Base-by-base conservation (phyloP, 768 basidiomycete genomes). In the Asterophora lycoperdoides region DNA sequence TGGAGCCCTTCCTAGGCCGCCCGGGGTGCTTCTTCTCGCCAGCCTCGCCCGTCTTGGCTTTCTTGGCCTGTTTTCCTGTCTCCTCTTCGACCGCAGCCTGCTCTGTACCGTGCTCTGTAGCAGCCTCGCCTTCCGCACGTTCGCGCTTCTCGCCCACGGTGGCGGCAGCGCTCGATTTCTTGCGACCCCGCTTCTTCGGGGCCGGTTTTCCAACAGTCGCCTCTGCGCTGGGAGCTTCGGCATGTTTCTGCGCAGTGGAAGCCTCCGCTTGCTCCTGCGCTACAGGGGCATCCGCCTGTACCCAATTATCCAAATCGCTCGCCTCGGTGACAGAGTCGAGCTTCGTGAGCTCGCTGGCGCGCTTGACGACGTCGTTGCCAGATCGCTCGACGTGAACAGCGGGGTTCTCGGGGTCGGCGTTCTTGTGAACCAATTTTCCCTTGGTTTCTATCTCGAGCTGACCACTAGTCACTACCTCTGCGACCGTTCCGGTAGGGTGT, bases 361-460 rank as follows among this genome's bases (percentile, higher is more conserved):
- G 48, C 41, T 65, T 65, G 1, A 64, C 64, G 19, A 64, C 65
- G 34, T 65, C 65, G 46, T 62, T 62, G 1, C 61, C 60, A 5
- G 56, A 46, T 34, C 58, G 53, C 45, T 50, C 55, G 20, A 63
- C 58, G 36, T 62, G 62, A 2, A 64, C 65, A n/a, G 63, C 60
- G 14, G 62, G 65, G 32, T 64, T 64, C 2, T 46, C 48, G 15
- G 57, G 52, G 42, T 60, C 60, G 2, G 60, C 59, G 49, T 64
- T 63, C 54, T 58, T 64, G 54, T 64, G 60, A 5, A 66, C 50
- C 4, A 43, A 54, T 48, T 62, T 63, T 0, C 63, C 64, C 41
- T 59, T 60, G 1, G 59, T 39, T 42, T 61, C 59, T 36, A 63
- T 63, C 42, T 64, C 63, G 45, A 64, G 60, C 34, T 59, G 49